Conservation (phyloP, 2,329 filamentous ascomycete species). For the Calonectria hawksworthii region DNA sequence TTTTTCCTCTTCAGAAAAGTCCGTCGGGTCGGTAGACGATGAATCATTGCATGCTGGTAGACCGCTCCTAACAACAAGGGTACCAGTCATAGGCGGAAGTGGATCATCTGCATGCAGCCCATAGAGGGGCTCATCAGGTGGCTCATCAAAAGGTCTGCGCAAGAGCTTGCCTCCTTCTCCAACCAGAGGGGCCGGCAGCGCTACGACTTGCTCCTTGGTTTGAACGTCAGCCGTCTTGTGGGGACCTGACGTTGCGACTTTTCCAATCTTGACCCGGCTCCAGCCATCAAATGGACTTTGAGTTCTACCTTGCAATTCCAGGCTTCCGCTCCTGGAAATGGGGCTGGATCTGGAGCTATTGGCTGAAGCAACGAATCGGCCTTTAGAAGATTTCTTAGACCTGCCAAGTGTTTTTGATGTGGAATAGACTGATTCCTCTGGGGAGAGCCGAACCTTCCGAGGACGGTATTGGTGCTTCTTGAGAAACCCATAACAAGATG, state of each 20-base stretch:
- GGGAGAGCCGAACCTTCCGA: conserved; percentile 46
- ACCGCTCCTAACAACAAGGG: not conserved
- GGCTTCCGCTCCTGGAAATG: conserved; percentile 10
- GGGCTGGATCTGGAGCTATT: conserved; percentile 34
- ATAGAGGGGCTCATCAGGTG: not conserved
- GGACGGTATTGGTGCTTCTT: conserved; percentile 79
- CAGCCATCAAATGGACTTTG: conserved; percentile 53
- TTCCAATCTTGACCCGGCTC: conserved; percentile 53
- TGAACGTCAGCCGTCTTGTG: conserved; percentile 4
- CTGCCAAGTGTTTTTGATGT: conserved; percentile 39
- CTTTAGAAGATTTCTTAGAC: conserved; percentile 34
- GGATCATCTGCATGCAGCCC: not conserved
- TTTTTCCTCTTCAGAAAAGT: not conserved
- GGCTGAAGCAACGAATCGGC: conserved; percentile 17
- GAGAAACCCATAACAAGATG: conserved; percentile 81
- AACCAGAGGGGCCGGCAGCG: conserved; percentile 48
- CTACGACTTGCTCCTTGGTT: conserved; percentile 13
- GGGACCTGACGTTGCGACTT: conserved; percentile 21
- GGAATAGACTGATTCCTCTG: conserved; percentile 43
- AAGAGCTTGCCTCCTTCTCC: conserved; percentile 58
- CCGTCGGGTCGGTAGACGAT: not conserved
- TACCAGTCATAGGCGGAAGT: not conserved
- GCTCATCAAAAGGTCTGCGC: conserved; percentile 61
- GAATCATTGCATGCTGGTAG: not conserved
- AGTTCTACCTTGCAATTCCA: conserved; percentile 15